These are phyloP conservation scores for Ramicandelaber brevisporus DNA, from an alignment of 192 early-diverging fungal genomes.

Conservation along the genomic window DNA sequence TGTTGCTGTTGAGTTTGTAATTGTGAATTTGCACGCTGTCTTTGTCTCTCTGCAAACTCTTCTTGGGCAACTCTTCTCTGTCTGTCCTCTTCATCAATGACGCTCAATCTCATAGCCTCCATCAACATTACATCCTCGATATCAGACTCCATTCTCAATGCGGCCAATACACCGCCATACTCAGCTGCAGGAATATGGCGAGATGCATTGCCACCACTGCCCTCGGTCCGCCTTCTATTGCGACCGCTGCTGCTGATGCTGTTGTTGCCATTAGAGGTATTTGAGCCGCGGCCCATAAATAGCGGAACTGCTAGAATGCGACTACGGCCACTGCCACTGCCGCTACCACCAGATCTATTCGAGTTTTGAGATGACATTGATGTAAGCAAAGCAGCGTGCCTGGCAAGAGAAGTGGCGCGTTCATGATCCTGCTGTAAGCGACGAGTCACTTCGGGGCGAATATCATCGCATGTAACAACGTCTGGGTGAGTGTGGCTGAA, in stretches of 20 bases:
- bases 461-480: slow-evolving; percentile 34
- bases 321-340: background rate
- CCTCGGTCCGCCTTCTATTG: slow-evolving; percentile 2
- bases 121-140: slow-evolving; percentile 81
- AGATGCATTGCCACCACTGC: slow-evolving; percentile 1
- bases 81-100: slow-evolving; percentile 37
- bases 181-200: slow-evolving; percentile 10
- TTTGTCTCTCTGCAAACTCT: too few species aligned
- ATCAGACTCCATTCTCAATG: slow-evolving; percentile 58
- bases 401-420: background rate
- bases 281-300: slow-evolving; percentile 1
- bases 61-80: too few species aligned
- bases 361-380: slow-evolving; percentile 8
- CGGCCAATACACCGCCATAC: slow-evolving; percentile 27
- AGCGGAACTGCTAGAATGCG: background rate
- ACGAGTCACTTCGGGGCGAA: slow-evolving; percentile 6
- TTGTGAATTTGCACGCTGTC: too few species aligned
- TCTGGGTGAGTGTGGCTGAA: slow-evolving; percentile 24
- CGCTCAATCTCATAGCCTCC: slow-evolving; percentile 63
- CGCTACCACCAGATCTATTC: slow-evolving; percentile 12
- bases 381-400: too few species aligned
- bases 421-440: slow-evolving; percentile 7
- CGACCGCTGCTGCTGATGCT: slow-evolving; percentile 1
- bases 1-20: too few species aligned
- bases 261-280: background rate